phyloP scores from a whole-genome alignment of 2,329 filamentous ascomycete genomes.

The Zelopaecilomyces penicillatus region DNA sequence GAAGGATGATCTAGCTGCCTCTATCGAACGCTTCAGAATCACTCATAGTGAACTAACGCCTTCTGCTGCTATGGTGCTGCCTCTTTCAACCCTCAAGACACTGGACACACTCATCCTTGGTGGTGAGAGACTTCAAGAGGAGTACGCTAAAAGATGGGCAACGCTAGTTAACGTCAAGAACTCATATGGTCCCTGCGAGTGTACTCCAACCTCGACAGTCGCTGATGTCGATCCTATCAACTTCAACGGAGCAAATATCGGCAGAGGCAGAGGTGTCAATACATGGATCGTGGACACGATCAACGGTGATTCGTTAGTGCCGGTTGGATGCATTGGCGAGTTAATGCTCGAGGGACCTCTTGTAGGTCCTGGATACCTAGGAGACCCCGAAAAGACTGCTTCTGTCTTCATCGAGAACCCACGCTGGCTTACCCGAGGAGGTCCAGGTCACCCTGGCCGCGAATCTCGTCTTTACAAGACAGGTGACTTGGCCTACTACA shows the following conservation, averaged over 20 bases:
- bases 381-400: background rate
- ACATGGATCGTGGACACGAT: conserved; percentile 9
- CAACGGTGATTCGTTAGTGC: conserved; percentile 2
- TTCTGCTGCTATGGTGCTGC: background rate
- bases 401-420: background rate
- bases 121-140: background rate
- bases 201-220: background rate
- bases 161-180: conserved; percentile 1
- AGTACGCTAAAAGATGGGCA: background rate
- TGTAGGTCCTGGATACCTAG: background rate
- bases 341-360: background rate
- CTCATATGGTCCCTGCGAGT: conserved; percentile 5
- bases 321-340: conserved; percentile 6
- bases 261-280: conserved; percentile 2
- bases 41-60: conserved; percentile 2
- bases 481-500: conserved; percentile 25
- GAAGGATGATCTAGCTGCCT: conserved; percentile 1
- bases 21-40: background rate
- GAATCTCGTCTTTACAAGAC: conserved; percentile 22
- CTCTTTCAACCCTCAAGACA: background rate
- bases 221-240: background rate
- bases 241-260: background rate
- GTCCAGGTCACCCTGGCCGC: conserved; percentile 1
- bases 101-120: conserved; percentile 1
- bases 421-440: background rate